Conservation (phyloP, 352 stramenopile species). For the Plasmopara viticola region DNA sequence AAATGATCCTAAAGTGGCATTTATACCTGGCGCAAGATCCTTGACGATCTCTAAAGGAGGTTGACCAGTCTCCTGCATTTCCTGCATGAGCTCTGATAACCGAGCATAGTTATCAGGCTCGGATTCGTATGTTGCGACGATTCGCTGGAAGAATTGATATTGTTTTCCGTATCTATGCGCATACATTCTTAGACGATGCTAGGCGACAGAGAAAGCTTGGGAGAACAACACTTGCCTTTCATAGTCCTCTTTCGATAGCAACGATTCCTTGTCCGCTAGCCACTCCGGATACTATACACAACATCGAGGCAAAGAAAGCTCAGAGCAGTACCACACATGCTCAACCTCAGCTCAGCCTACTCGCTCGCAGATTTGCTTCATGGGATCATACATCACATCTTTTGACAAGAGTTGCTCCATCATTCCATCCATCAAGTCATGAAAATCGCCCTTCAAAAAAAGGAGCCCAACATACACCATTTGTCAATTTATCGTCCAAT, state of each 20-base stretch:
- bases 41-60: constrained; percentile 97
- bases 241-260: constrained; percentile 91
- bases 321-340: background rate
- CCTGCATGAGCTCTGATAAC: constrained; percentile 96
- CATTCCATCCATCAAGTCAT: constrained; percentile 95
- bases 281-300: constrained; percentile 90
- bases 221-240: constrained; percentile 35
- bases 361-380: constrained; percentile 91
- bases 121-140: constrained; percentile 95
- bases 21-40: constrained; percentile 90
- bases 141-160: constrained; percentile 96
- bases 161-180: constrained; percentile 88
- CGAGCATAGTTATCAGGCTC: constrained; percentile 94
- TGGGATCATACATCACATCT: constrained; percentile 99
- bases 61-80: constrained; percentile 91
- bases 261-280: constrained; percentile 90
- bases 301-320: no score
- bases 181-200: background rate
- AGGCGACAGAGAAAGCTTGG: no score
- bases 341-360: constrained; percentile 24
- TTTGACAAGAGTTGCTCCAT: constrained; percentile 97
- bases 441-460: constrained; percentile 69
- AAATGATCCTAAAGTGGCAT: background rate
- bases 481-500: background rate
- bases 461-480: background rate